phyloP scores from a whole-genome alignment of 345 rosid genomes.

The Lepidium didymum region DNA sequence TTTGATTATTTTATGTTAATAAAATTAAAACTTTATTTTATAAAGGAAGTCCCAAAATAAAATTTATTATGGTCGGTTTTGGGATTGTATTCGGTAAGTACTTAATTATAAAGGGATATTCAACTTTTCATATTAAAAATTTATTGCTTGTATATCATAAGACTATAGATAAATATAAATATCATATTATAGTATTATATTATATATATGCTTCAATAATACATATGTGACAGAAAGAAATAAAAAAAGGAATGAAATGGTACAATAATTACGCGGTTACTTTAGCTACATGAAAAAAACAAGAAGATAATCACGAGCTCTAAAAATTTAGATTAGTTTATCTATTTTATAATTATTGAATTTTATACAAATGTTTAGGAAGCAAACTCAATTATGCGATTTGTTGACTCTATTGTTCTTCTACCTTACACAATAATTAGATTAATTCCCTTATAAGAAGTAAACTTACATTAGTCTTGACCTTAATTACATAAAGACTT shows the following conservation, averaged over 20 bases:
- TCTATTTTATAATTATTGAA: not conserved
- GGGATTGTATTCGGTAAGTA: not conserved
- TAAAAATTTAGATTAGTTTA: not conserved
- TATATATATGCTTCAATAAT: not conserved
- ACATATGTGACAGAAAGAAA: not conserved
- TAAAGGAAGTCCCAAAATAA: not conserved
- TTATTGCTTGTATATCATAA: too few species aligned
- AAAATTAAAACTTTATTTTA: not conserved
- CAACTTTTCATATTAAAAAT: not conserved
- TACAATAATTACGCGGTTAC: not conserved
- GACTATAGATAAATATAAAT: too few species aligned
- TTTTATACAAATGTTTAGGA: not conserved
- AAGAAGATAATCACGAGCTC: not conserved
- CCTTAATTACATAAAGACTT: too few species aligned
- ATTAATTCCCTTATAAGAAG: not conserved
- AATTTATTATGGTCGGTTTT: not conserved
- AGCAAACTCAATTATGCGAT: not conserved
- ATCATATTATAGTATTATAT: too few species aligned
- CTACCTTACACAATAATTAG: not conserved
- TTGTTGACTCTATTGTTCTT: not conserved
- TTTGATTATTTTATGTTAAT: not conserved
- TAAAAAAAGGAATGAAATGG: not conserved
- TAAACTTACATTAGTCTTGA: not conserved
- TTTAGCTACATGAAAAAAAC: constrained; percentile 1
- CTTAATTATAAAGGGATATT: not conserved